A percentile compares a stretch with the other conserved stretches of the same genome.
These are phyloP conservation scores for Leucocoprinus sp. DNA, from an alignment of 768 basidiomycete genomes.

Conservation along the genomic window DNA sequence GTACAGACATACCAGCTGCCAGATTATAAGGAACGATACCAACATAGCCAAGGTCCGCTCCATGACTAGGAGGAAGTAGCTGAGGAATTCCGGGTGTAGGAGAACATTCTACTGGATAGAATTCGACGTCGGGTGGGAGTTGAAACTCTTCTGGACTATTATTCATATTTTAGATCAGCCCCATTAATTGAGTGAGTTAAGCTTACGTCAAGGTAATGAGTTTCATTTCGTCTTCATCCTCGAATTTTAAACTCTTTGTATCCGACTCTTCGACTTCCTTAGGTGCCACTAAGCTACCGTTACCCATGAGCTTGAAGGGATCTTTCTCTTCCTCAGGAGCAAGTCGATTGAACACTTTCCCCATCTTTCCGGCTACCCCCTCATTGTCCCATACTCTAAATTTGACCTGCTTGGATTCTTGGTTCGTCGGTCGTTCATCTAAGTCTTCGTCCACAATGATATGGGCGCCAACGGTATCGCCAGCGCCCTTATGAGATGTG, in stretches of 20 bases:
- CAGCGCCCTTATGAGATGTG: no score
- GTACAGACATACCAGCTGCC: neutral
- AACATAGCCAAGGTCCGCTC: neutral
- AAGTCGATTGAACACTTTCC: neutral
- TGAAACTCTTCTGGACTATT: no score
- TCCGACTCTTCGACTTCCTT: constrained; percentile 6
- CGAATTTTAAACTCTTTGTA: neutral
- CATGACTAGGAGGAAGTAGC: neutral
- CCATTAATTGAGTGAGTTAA: no score
- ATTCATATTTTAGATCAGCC: no score
- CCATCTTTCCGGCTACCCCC: neutral
- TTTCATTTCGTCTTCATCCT: constrained; percentile 1
- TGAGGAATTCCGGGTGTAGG: neutral
- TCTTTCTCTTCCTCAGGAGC: constrained; percentile 16
- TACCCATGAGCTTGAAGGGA: constrained; percentile 25
- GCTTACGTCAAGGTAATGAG: neutral
- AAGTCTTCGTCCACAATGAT: no score
- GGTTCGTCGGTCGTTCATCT: neutral
- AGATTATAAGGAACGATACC: neutral
- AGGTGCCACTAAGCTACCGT: constrained; percentile 16
- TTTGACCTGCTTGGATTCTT: no score
- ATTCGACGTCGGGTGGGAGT: no score
- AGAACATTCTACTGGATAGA: no score
- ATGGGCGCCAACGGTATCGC: no score
- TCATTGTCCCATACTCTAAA: no score